These are phyloP conservation scores for Cadophora malorum DNA, from an alignment of 2,329 filamentous ascomycete species.

Conservation along the genomic window DNA sequence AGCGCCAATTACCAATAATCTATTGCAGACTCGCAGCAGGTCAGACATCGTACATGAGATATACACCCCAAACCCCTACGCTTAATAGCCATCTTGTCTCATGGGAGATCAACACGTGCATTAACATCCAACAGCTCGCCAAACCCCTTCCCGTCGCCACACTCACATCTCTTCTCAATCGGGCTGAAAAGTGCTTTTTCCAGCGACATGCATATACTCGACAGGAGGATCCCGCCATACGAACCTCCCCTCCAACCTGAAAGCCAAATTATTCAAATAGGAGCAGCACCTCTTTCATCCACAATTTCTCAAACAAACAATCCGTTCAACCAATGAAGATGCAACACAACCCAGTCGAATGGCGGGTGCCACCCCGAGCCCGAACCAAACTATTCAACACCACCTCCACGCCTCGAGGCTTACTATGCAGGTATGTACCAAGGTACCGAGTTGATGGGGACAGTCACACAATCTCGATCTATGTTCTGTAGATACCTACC, in stretches of 20 bases:
- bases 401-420: background rate
- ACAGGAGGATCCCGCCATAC: background rate
- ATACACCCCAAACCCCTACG: background rate
- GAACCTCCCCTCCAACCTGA: no score
- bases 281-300: background rate
- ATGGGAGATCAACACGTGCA: background rate
- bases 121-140: background rate
- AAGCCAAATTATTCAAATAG: background rate
- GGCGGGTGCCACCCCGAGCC: constrained; percentile 2
- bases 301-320: background rate
- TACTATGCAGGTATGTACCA: background rate
- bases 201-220: constrained; percentile 17
- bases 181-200: constrained; percentile 3
- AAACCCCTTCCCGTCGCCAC: background rate
- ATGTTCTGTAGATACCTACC: background rate
- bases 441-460: background rate
- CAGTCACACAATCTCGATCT: background rate
- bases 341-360: background rate
- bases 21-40: constrained; percentile 1
- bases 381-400: constrained; percentile 11
- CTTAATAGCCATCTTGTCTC: background rate
- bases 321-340: background rate
- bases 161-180: background rate
- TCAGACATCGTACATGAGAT: constrained; percentile 3
- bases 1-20: constrained; percentile 1